phyloP scores from a whole-genome alignment of 176 grass and related monocot species.

The Puccinellia tenuiflora region DNA sequence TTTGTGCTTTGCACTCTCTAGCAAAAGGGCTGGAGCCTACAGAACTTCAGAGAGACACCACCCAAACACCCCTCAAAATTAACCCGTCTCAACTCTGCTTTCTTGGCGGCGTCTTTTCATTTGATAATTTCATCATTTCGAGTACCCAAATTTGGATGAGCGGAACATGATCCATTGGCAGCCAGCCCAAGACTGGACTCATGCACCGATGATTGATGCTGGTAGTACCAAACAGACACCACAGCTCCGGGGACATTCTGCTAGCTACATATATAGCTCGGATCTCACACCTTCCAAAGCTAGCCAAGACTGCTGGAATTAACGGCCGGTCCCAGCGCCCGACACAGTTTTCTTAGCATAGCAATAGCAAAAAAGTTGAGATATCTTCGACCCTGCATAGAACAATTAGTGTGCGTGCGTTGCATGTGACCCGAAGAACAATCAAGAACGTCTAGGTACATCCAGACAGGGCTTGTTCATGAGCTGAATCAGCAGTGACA shows the following conservation, averaged over 20 bases:
- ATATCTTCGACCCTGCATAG: slow-evolving; percentile 22
- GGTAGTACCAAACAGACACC: not conserved
- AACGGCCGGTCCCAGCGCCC: not conserved
- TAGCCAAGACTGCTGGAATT: slow-evolving; percentile 21
- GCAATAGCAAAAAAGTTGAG: not conserved
- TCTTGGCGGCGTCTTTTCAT: not conserved
- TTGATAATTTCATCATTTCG: not conserved
- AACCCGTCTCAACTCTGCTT: not conserved
- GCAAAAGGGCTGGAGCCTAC: not conserved
- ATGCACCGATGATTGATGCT: not conserved
- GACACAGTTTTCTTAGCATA: not conserved
- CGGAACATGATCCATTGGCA: not conserved
- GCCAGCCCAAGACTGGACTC: not conserved
- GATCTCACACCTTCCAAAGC: not conserved
- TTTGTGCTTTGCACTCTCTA: not conserved
- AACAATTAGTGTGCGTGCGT: not conserved
- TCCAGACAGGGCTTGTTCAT: not conserved
- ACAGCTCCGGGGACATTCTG: not conserved
- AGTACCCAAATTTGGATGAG: not conserved
- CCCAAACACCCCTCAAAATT: not conserved
- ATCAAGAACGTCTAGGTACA: not conserved
- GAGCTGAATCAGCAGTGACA: slow-evolving; percentile 45
- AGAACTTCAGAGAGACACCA: not conserved
- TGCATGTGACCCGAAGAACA: not conserved
- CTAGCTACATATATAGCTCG: not conserved